These are phyloP conservation scores for Leucogyrophana mollusca DNA, from an alignment of 768 basidiomycete genomes.

Conservation along the genomic window DNA sequence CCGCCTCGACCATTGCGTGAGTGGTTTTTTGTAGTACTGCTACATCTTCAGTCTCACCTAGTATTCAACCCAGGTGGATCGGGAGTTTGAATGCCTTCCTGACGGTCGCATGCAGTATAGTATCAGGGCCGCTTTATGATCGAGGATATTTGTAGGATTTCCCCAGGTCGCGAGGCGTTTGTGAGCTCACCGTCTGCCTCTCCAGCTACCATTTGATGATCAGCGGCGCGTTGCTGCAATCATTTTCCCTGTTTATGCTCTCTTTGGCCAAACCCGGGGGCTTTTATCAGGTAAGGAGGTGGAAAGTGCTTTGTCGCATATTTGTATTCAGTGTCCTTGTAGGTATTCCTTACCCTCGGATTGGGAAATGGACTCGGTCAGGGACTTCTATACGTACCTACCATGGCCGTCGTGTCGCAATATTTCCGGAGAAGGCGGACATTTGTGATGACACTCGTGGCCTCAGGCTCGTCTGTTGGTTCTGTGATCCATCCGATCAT, in stretches of 20 bases:
- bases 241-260: conserved; percentile 42
- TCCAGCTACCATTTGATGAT: conserved; percentile 44
- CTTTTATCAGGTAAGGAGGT: conserved; percentile 35
- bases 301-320: neutral
- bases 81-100: conserved; percentile 47
- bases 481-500: conserved; percentile 15
- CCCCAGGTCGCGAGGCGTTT: neutral
- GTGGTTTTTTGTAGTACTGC: conserved; percentile 5
- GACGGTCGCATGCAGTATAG: conserved; percentile 32
- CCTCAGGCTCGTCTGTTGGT: conserved; percentile 31
- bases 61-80: conserved; percentile 33
- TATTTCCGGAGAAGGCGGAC: conserved; percentile 38
- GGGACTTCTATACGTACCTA: conserved; percentile 43
- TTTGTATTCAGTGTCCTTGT: neutral
- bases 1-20: conserved; percentile 36
- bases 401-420: conserved; percentile 38
- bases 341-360: conserved; percentile 47
- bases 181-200: neutral
- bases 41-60: neutral
- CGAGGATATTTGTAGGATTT: conserved; percentile 47
- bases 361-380: conserved; percentile 39
- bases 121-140: conserved; percentile 48
- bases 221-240: conserved; percentile 42
- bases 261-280: conserved; percentile 38
- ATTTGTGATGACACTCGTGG: conserved; percentile 38